Conservation (phyloP, 257 asterid genomes). For the Fraxinus americana region DNA sequence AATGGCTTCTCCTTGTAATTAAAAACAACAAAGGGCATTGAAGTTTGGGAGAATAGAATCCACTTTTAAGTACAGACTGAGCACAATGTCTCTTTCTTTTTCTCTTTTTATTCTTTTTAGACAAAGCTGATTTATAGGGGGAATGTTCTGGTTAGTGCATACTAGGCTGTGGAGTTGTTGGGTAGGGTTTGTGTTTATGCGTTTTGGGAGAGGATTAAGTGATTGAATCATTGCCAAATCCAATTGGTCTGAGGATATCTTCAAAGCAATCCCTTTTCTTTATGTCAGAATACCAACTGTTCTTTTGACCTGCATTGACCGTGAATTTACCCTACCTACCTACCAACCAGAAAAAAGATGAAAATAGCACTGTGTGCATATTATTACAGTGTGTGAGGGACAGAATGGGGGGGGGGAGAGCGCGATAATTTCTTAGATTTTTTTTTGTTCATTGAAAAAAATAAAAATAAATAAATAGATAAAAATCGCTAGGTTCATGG, state of each 20-base stretch:
- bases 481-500: too few species aligned
- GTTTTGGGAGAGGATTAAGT: background rate
- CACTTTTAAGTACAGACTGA: conserved; percentile 3
- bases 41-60: background rate
- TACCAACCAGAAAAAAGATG: conserved; percentile 30
- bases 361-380: background rate
- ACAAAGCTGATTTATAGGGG: conserved; percentile 22
- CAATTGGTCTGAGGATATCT: conserved; percentile 25
- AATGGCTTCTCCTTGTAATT: too few species aligned
- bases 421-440: too few species aligned
- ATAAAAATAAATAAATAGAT: too few species aligned
- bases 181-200: background rate
- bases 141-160: conserved; percentile 29
- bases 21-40: background rate
- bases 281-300: conserved; percentile 19
- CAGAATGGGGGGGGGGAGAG: too few species aligned
- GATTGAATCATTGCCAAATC: conserved; percentile 1
- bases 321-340: conserved; percentile 20
- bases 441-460: too few species aligned
- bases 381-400: too few species aligned
- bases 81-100: background rate
- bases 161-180: background rate
- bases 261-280: conserved; percentile 27
- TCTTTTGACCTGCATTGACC: conserved; percentile 41
- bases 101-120: conserved; percentile 20